A percentile compares a stretch with the other conserved stretches of the same genome.
Conservation (phyloP, 2,329 filamentous ascomycete genomes). For the Alternaria brassicicola region DNA sequence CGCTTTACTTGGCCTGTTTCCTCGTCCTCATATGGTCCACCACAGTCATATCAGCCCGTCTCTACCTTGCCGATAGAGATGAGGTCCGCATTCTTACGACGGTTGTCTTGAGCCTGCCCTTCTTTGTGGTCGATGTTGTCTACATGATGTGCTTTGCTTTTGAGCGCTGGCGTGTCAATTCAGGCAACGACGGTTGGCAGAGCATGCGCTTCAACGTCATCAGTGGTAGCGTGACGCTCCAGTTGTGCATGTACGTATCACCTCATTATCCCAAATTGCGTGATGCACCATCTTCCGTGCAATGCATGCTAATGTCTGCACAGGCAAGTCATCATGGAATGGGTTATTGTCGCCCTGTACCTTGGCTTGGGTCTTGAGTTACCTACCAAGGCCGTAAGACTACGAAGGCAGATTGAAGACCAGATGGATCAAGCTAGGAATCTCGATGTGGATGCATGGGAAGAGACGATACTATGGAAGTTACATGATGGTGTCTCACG, state of each 20-base stretch:
- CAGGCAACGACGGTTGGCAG: conserved; percentile 11
- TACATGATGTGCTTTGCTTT: conserved; percentile 50
- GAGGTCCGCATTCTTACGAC: conserved; percentile 47
- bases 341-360: conserved; percentile 42
- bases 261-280: no score
- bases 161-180: conserved; percentile 26
- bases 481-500: conserved; percentile 36
- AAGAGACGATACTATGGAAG: conserved; percentile 44
- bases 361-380: conserved; percentile 39
- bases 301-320: not conserved
- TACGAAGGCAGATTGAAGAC: conserved; percentile 38
- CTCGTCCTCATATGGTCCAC: conserved; percentile 44
- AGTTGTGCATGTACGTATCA: conserved; percentile 45
- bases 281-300: not conserved
- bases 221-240: conserved; percentile 41
- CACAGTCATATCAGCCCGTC: conserved; percentile 42
- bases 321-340: conserved; percentile 48
- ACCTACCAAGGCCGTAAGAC: conserved; percentile 38
- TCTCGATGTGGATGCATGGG: conserved; percentile 36
- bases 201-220: conserved; percentile 44
- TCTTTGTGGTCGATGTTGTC: conserved; percentile 46
- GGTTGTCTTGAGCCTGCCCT: conserved; percentile 44
- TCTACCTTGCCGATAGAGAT: conserved; percentile 40
- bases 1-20: conserved; percentile 44
- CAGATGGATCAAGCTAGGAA: conserved; percentile 32